A percentile compares a stretch with the other conserved stretches of the same genome.
These are phyloP conservation scores for Apiospora aurea DNA, from an alignment of 2,329 filamentous ascomycete species.

Conservation along the genomic window DNA sequence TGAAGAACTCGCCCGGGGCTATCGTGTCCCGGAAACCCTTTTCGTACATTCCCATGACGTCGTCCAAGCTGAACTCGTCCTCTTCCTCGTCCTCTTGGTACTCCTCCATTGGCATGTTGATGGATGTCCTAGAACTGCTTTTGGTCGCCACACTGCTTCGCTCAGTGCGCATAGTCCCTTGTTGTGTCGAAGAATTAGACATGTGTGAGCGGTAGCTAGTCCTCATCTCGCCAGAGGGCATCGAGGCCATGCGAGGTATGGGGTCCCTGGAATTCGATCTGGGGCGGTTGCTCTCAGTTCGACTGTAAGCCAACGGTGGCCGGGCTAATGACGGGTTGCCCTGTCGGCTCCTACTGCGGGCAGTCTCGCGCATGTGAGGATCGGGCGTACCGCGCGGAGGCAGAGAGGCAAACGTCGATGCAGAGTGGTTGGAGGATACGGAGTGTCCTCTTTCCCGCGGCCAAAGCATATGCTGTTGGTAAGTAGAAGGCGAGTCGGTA, in stretches of 20 bases:
- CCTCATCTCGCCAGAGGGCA: constrained; percentile 59
- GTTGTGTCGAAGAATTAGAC: constrained; percentile 56
- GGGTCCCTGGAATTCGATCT: constrained; percentile 42
- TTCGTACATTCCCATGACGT: constrained; percentile 76
- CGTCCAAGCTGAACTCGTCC: constrained; percentile 68
- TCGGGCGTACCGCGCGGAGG: constrained; percentile 50
- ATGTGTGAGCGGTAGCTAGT: constrained; percentile 65
- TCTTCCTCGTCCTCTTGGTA: constrained; percentile 45
- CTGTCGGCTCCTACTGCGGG: constrained; percentile 36
- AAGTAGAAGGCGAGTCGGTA: constrained; percentile 31
- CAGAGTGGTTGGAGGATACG: constrained; percentile 54
- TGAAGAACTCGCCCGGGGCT: constrained; percentile 42
- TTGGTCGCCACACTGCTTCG: constrained; percentile 84
- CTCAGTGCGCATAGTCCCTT: constrained; percentile 74
- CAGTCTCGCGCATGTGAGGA: constrained; percentile 39
- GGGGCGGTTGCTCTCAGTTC: constrained; percentile 48
- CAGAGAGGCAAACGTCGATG: constrained; percentile 54
- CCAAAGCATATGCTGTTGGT: constrained; percentile 45
- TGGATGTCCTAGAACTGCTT: constrained; percentile 75
- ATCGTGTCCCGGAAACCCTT: constrained; percentile 63
- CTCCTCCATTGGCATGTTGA: constrained; percentile 56
- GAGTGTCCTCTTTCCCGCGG: constrained; percentile 55
- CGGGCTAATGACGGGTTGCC: constrained; percentile 36
- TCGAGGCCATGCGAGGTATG: constrained; percentile 52
- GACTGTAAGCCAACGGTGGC: constrained; percentile 41